phyloP scores from a whole-genome alignment of 2,329 filamentous ascomycete species.

The Botrytis cinerea region DNA sequence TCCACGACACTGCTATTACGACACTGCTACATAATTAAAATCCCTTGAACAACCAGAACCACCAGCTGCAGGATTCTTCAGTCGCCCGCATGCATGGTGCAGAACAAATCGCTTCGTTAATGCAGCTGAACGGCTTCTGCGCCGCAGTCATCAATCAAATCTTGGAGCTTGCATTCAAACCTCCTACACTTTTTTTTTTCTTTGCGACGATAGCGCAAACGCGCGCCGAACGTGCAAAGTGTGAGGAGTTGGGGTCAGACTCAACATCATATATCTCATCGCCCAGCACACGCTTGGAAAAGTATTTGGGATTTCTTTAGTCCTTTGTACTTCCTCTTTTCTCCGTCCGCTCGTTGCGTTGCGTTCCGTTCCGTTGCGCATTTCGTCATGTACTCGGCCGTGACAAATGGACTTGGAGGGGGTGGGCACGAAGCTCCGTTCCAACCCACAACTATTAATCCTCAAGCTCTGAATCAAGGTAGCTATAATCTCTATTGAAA shows the following conservation, averaged over 20 bases:
- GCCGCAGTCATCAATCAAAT: slow-evolving; percentile 20
- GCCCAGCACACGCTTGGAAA: background rate
- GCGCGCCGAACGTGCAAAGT: slow-evolving; percentile 22
- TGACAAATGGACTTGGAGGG: slow-evolving; percentile 26
- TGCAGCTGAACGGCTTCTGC: slow-evolving; percentile 26
- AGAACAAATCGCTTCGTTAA: slow-evolving; percentile 25
- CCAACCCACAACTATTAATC: slow-evolving; percentile 25
- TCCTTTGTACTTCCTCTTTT: background rate
- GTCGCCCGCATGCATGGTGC: slow-evolving; percentile 25
- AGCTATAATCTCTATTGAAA: background rate
- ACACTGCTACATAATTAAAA: background rate
- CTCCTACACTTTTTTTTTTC: slow-evolving; percentile 13
- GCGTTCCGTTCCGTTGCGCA: slow-evolving; percentile 17
- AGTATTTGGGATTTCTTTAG: background rate
- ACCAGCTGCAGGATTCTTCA: background rate
- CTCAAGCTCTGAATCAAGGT: slow-evolving; percentile 26
- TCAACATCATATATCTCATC: slow-evolving; percentile 6
- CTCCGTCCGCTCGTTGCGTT: slow-evolving; percentile 2
- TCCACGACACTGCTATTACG: background rate
- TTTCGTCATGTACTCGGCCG: slow-evolving; percentile 26
- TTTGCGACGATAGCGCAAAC: slow-evolving; percentile 27
- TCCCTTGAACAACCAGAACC: background rate
- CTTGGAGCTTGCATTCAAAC: slow-evolving; percentile 21
- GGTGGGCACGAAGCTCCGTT: slow-evolving; percentile 23
- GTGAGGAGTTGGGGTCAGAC: background rate